These are phyloP conservation scores for Aurinia saxatilis DNA, from an alignment of 345 rosid genomes.

Conservation along the genomic window DNA sequence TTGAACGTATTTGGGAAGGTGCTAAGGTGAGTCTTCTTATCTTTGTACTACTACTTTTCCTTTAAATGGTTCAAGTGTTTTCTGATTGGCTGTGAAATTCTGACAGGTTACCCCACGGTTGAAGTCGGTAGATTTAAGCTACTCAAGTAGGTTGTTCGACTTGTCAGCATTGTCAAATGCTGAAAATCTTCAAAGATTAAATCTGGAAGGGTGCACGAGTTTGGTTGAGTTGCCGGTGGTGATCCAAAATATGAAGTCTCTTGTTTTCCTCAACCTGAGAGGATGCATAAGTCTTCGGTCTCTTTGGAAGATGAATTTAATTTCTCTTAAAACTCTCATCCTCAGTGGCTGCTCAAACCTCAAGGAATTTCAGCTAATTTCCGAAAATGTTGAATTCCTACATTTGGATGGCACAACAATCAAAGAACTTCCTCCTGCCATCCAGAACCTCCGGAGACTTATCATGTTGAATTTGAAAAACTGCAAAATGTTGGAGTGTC, in stretches of 20 bases:
- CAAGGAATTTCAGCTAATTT: slow-evolving; percentile 4
- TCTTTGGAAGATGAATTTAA: background rate
- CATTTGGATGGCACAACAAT: slow-evolving; percentile 19
- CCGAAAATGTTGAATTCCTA: slow-evolving; percentile 1
- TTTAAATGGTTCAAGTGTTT: background rate
- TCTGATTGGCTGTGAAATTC: too few species aligned
- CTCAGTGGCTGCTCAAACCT: slow-evolving; percentile 14
- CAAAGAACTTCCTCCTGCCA: slow-evolving; percentile 4
- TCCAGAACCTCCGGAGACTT: slow-evolving; percentile 5
- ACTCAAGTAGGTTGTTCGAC: slow-evolving; percentile 2
- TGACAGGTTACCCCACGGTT: slow-evolving; percentile 12
- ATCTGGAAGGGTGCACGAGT: slow-evolving; percentile 18
- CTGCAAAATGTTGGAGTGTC: background rate
- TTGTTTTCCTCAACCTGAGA: slow-evolving; percentile 6
- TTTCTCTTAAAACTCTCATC: slow-evolving; percentile 2
- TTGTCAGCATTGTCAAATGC: slow-evolving; percentile 23
- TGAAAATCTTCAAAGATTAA: slow-evolving; percentile 7
- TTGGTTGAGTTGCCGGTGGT: background rate
- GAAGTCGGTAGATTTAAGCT: slow-evolving; percentile 13
- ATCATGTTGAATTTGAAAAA: background rate
- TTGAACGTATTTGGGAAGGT: slow-evolving; percentile 22
- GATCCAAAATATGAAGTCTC: background rate
- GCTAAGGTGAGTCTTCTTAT: background rate
- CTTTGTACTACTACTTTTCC: too few species aligned
- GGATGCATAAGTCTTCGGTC: slow-evolving; percentile 1